These are phyloP conservation scores for Rubia occidens DNA, from an alignment of 305 asterid genomes.

Conservation along the genomic window DNA sequence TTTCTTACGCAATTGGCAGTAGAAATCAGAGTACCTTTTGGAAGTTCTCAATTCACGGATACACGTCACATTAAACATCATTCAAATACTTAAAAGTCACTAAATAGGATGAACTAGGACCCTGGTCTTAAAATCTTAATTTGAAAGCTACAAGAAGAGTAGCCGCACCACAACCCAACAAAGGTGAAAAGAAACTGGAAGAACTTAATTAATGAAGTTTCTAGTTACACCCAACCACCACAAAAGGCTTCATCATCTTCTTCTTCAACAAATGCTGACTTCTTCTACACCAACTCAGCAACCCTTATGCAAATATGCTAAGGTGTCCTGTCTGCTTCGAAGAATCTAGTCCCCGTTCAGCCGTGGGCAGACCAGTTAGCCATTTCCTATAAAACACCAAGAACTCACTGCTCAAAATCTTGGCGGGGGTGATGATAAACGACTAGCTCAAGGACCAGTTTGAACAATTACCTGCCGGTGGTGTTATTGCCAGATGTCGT, in stretches of 20 bases:
- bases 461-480: conserved; percentile 11
- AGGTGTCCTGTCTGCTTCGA: conserved; percentile 64
- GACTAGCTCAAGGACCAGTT: not conserved
- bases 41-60: not conserved
- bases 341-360: conserved; percentile 68
- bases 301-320: conserved; percentile 53
- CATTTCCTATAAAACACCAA: conserved; percentile 42
- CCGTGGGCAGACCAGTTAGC: conserved; percentile 61
- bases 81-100: not conserved
- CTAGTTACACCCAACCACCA: conserved; percentile 6
- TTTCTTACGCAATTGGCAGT: not conserved
- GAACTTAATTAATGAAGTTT: conserved; percentile 4
- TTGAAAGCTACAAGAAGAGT: not conserved
- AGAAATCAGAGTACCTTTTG: not conserved
- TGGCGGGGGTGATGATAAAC: not conserved
- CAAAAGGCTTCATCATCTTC: not conserved
- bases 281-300: not conserved
- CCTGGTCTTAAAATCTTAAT: not conserved
- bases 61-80: not conserved
- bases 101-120: not conserved
- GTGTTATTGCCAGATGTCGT: conserved; percentile 2
- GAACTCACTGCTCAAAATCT: not conserved
- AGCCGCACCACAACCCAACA: not conserved
- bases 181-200: not conserved
- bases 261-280: conserved; percentile 9